Percentiles rank a stretch among this genome's conserved stretches.
Evolutionary conservation across 1,139 yeast species (phyloP).

Genomic region (Suhomyces coccinellae): DNA sequence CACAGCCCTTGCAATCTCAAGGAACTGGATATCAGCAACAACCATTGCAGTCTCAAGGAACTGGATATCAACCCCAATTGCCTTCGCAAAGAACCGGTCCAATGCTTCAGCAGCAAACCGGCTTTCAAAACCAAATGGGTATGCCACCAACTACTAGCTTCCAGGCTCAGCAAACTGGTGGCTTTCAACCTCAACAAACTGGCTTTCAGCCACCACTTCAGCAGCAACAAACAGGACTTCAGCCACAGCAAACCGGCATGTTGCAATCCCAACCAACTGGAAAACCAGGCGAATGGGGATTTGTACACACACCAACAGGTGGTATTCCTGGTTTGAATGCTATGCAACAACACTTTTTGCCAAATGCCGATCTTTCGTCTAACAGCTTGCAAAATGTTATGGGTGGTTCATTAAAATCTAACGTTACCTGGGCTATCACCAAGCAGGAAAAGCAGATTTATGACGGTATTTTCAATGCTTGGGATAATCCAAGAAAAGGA

Average conservation of each 20-base stretch:
- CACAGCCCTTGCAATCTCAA: conserved; percentile 16
- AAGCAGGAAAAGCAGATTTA: conserved; percentile 84
- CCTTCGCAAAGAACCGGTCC: conserved; percentile 35
- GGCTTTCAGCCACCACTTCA: conserved; percentile 40
- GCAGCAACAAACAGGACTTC: conserved; percentile 46
- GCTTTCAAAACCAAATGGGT: conserved; percentile 26
- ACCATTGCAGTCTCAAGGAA: conserved; percentile 29
- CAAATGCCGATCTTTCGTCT: conserved; percentile 48
- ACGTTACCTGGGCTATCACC: conserved; percentile 73
- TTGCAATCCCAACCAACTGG: conserved; percentile 63
- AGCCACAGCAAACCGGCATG: conserved; percentile 47
- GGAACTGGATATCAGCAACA: conserved; percentile 17
- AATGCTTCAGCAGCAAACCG: conserved; percentile 29
- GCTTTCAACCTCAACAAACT: conserved; percentile 28
- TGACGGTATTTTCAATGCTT: conserved; percentile 83
- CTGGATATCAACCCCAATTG: conserved; percentile 38
- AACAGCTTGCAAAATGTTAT: conserved; percentile 49
- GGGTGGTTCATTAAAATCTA: conserved; percentile 53
- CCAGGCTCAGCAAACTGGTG: conserved; percentile 14
- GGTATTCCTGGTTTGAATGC: conserved; percentile 77
- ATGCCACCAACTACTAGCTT: conserved; percentile 8
- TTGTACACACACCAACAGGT: conserved; percentile 69
- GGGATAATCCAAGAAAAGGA: conserved; percentile 75
- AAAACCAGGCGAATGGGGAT: conserved; percentile 82
- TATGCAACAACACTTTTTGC: conserved; percentile 76